Base-by-base conservation (phyloP, 805 yeast species). In the Priceomyces castillae region DNA sequence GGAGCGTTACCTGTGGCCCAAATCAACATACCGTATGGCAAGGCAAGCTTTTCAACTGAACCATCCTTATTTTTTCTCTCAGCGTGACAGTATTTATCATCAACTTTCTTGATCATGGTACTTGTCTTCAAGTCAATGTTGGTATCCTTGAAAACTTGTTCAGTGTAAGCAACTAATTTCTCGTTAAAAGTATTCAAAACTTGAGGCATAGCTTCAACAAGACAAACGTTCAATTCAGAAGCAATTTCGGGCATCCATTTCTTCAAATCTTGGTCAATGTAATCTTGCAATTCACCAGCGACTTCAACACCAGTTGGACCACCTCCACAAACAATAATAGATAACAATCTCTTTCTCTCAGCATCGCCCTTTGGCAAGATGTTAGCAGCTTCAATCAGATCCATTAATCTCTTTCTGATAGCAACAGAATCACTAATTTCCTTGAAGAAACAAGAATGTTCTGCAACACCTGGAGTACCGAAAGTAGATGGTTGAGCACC, bases 301-400 rank as follows among this genome's bases (percentile, higher is more conserved):
- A 90, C 86, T 71, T 90, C 97, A 49, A 90, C 97, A 73, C 98
- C 98, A 35, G 98, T 90, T 63, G 98, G 97, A 51, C 98, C 98
- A 69, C 97, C 98, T 59, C 98, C 98, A 54, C 94, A 95, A 49
- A 92, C 95, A 49, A 92, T 92, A 56, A 90, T 83, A 49, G 84
- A 85, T 62, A 90, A 77, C 57, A 92, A 77, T 65, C 96, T 81
- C 69, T 81, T 79, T 69, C 97, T 81, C 64, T 87, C 95, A 16
- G 82, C 82, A 53, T 81, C 87, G 42, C 73, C 82, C 54, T 77
- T 78, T 45, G 94, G 87, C 54, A 90, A 77, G 51, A 84, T 73
- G 54, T 86, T 81, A 34, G 97, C 96, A 50, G 89, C 85, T 73
- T 92, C 97, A 58, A 90, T 82, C 56, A 86, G 79, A 62, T 87